Evolutionary conservation across 257 asterid species (phyloP).

Genomic region (Jacaranda copaia): DNA sequence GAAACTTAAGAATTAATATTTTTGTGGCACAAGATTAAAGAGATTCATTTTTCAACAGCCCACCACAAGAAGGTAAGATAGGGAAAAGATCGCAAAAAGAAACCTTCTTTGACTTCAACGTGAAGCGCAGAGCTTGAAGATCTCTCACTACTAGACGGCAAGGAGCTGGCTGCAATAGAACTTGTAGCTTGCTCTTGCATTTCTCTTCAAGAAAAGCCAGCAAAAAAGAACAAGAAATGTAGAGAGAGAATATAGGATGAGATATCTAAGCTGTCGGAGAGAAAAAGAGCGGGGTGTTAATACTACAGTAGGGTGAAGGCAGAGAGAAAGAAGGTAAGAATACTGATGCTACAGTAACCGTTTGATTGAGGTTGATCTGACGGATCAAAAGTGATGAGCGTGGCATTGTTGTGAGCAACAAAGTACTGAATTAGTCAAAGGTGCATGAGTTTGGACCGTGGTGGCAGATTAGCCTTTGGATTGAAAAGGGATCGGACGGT

Average conservation of each 20-base stretch:
- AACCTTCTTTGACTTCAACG: conserved; percentile 67
- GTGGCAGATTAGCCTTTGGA: conserved; percentile 33
- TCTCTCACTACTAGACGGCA: conserved; percentile 79
- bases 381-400: conserved; percentile 42
- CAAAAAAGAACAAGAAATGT: neutral
- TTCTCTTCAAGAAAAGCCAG: conserved; percentile 4
- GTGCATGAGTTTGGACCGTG: conserved; percentile 50
- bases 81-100: neutral
- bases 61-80: neutral
- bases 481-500: conserved; percentile 42
- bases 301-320: neutral
- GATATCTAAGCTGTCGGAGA: conserved; percentile 38
- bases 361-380: conserved; percentile 48
- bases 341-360: conserved; percentile 30
- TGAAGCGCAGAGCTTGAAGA: conserved; percentile 80
- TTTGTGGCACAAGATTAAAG: too few relatives aligned
- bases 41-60: neutral
- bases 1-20: neutral
- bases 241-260: conserved; percentile 18
- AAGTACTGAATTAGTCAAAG: conserved; percentile 57
- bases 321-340: conserved; percentile 13
- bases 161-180: conserved; percentile 64
- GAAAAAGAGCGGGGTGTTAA: conserved; percentile 57
- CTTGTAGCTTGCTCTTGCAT: conserved; percentile 79
- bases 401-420: conserved; percentile 61